Evolutionary conservation across 371 early-diverging fungal genomes (phyloP).

Genomic region (Mucor racemosus): DNA sequence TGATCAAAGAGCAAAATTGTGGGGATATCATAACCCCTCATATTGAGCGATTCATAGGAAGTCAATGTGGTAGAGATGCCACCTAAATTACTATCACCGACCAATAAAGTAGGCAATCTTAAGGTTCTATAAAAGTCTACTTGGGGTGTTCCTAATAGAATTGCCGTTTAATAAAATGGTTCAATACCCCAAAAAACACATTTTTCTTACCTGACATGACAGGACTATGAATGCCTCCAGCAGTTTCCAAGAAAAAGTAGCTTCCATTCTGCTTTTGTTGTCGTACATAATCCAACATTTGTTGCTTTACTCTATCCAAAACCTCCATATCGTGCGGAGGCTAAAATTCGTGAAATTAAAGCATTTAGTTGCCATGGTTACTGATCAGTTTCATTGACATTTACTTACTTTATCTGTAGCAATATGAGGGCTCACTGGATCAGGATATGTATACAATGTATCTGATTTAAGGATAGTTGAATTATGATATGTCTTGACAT

Average conservation of each 20-base stretch:
- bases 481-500: constrained; percentile 58
- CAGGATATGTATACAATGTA: constrained; percentile 69
- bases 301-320: constrained; percentile 46
- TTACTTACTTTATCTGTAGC: constrained; percentile 59
- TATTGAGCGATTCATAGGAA: constrained; percentile 71
- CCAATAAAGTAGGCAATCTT: constrained; percentile 71
- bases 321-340: constrained; percentile 56
- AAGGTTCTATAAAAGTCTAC: constrained; percentile 75
- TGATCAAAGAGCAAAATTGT: constrained; percentile 69
- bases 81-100: constrained; percentile 80
- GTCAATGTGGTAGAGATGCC: constrained; percentile 84
- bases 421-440: constrained; percentile 82
- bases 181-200: constrained; percentile 8
- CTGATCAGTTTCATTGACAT: background rate
- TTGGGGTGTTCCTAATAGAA: constrained; percentile 63
- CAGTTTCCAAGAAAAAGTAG: constrained; percentile 68
- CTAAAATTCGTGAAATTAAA: constrained; percentile 22
- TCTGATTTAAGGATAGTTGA: constrained; percentile 47
- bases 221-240: constrained; percentile 82
- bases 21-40: constrained; percentile 79
- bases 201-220: constrained; percentile 68
- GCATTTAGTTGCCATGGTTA: background rate
- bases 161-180: background rate
- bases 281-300: constrained; percentile 40
- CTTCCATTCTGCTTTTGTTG: constrained; percentile 43